Evolutionary conservation across 1,139 yeast species (phyloP).

Genomic region (Hanseniaspora uvarum): DNA sequence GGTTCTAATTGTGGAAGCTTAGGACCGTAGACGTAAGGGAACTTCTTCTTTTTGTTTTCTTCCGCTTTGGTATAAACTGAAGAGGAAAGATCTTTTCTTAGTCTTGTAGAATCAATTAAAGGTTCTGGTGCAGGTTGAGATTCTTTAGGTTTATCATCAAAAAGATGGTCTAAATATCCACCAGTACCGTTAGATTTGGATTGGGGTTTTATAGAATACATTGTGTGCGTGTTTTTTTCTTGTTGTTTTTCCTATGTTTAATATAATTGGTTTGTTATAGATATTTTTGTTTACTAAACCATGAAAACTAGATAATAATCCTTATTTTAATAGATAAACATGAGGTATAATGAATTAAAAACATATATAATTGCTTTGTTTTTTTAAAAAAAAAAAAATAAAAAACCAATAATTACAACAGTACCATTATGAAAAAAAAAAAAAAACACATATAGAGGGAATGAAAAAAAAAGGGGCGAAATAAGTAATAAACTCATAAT

Average conservation of each 20-base stretch:
- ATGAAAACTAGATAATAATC: no score
- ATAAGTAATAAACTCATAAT: no score
- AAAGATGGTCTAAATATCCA: slow-evolving; percentile 15
- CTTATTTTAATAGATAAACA: no score
- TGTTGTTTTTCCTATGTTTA: not conserved
- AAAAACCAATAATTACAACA: no score
- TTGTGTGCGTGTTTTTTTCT: not conserved
- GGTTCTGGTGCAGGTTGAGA: not conserved
- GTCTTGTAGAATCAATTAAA: slow-evolving; percentile 1
- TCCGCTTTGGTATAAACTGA: not conserved
- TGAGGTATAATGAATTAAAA: no score
- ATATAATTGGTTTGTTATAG: not conserved
- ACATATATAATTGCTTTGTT: no score
- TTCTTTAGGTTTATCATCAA: slow-evolving; percentile 1
- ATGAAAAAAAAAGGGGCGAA: no score
- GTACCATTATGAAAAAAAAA: no score
- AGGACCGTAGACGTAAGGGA: slow-evolving; percentile 12
- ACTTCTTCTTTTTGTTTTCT: slow-evolving; percentile 9
- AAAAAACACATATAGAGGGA: no score
- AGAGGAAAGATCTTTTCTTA: slow-evolving; percentile 3
- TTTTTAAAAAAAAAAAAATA: no score
- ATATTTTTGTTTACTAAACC: no score
- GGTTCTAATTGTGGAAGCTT: slow-evolving; percentile 13
- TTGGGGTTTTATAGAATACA: not conserved
- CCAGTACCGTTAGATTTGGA: not conserved